Percentiles rank a stretch among this genome's conserved stretches.
Evolutionary conservation across 768 basidiomycete species (phyloP).

Genomic region (Hygrophorus russula): DNA sequence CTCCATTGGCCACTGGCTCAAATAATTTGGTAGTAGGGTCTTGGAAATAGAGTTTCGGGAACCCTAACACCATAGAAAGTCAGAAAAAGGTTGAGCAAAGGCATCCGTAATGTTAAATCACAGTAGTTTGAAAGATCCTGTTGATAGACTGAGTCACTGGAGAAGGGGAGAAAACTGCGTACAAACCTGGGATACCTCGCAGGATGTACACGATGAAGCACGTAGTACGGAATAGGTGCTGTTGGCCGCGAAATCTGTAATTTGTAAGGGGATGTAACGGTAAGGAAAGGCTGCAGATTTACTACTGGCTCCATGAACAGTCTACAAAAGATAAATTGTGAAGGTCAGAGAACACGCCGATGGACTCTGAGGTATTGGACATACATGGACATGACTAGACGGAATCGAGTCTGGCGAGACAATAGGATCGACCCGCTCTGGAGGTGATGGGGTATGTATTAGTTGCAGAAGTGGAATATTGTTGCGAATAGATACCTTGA

Average conservation of each 20-base stretch:
- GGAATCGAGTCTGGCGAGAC: slow-evolving; percentile 22
- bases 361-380: slow-evolving; percentile 8
- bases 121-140: slow-evolving; percentile 32
- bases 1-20: slow-evolving; percentile 27
- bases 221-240: slow-evolving; percentile 23
- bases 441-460: slow-evolving; percentile 1
- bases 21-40: slow-evolving; percentile 25
- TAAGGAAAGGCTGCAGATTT: slow-evolving; percentile 2
- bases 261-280: background rate
- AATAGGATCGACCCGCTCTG: slow-evolving; percentile 29
- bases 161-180: background rate
- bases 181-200: slow-evolving; percentile 22
- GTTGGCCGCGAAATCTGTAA: slow-evolving; percentile 22
- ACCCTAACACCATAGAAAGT: slow-evolving; percentile 17
- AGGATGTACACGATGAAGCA: slow-evolving; percentile 26
- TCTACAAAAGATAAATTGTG: slow-evolving; percentile 12
- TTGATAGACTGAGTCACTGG: background rate
- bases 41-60: slow-evolving; percentile 30
- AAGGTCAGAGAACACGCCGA: background rate
- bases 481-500: slow-evolving; percentile 19
- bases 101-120: slow-evolving; percentile 8
- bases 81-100: background rate
- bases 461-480: background rate
- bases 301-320: slow-evolving; percentile 29
- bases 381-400: slow-evolving; percentile 29